These are phyloP conservation scores for Bonia amplexicaulis DNA, from an alignment of 176 grass and related monocot species.

Conservation along the genomic window DNA sequence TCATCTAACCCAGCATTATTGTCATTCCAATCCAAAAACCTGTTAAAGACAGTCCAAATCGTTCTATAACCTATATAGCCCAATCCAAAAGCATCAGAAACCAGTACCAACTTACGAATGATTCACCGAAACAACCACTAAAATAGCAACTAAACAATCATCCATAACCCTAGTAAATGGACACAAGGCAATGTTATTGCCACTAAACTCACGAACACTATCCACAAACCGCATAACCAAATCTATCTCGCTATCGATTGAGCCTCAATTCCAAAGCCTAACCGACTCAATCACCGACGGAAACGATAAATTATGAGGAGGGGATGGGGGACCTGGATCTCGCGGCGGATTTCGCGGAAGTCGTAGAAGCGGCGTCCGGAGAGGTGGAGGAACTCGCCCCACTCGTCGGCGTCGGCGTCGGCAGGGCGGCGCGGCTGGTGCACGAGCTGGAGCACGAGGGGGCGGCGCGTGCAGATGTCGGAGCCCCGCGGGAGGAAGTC, in stretches of 20 bases:
- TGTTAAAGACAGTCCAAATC: background rate
- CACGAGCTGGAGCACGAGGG: slow-evolving; percentile 88
- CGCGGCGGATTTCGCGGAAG: slow-evolving; percentile 79
- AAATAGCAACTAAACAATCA: background rate
- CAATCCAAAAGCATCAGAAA: background rate
- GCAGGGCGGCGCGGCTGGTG: slow-evolving; percentile 50
- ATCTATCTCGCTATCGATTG: background rate
- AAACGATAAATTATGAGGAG: background rate
- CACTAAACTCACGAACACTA: background rate
- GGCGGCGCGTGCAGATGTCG: slow-evolving; percentile 91
- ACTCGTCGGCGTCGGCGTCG: slow-evolving; percentile 64
- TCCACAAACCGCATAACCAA: background rate
- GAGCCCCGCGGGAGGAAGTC: slow-evolving; percentile 94
- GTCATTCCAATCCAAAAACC: background rate
- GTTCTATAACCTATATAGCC: background rate
- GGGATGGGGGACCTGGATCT: slow-evolving; percentile 66
- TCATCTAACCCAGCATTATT: background rate
- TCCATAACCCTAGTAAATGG: background rate
- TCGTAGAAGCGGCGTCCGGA: slow-evolving; percentile 69
- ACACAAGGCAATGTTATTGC: background rate
- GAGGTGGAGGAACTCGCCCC: slow-evolving; percentile 96
- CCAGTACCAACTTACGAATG: background rate
- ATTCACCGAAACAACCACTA: background rate
- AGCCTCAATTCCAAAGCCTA: background rate
- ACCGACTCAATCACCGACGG: background rate